Conservation (phyloP, 495 filamentous ascomycete genomes). For the Geoglossum glabrum region DNA sequence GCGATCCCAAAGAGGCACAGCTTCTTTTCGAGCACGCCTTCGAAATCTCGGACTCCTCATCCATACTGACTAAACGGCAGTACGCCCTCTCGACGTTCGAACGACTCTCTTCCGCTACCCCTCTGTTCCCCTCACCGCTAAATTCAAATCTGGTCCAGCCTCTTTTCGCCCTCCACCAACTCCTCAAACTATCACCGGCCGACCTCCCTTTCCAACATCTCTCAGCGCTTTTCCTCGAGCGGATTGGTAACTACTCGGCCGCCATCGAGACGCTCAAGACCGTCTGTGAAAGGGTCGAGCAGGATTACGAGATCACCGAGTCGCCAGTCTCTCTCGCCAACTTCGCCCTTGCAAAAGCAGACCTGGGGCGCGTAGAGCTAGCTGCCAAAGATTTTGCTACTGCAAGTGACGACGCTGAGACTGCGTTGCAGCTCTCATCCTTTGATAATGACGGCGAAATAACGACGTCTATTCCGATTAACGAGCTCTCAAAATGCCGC, state of each 20-base stretch:
- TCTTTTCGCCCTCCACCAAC: constrained; percentile 71
- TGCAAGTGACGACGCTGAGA: constrained; percentile 53
- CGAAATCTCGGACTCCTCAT: constrained; percentile 66
- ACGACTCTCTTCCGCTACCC: constrained; percentile 27
- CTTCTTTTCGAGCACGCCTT: constrained; percentile 87
- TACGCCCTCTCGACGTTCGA: constrained; percentile 68
- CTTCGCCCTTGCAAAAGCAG: constrained; percentile 71
- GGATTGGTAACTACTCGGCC: constrained; percentile 42
- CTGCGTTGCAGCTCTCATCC: constrained; percentile 48
- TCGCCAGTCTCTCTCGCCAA: constrained; percentile 45
- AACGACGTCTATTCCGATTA: constrained; percentile 27
- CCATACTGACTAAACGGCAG: constrained; percentile 47
- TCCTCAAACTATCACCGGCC: constrained; percentile 42
- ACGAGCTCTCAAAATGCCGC: constrained; percentile 39
- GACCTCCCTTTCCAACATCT: constrained; percentile 59
- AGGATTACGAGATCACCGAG: constrained; percentile 67
- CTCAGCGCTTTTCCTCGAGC: constrained; percentile 58
- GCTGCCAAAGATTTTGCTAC: constrained; percentile 38
- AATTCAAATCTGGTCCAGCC: constrained; percentile 49
- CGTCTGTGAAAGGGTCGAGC: constrained; percentile 49
- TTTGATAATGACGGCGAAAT: constrained; percentile 35
- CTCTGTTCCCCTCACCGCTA: constrained; percentile 19
- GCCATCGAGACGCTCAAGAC: constrained; percentile 42
- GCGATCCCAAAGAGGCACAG: constrained; percentile 52
- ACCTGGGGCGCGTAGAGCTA: constrained; percentile 61